Conservation (phyloP, 202 grass and related monocot genomes). For the Eragrostis tef region DNA sequence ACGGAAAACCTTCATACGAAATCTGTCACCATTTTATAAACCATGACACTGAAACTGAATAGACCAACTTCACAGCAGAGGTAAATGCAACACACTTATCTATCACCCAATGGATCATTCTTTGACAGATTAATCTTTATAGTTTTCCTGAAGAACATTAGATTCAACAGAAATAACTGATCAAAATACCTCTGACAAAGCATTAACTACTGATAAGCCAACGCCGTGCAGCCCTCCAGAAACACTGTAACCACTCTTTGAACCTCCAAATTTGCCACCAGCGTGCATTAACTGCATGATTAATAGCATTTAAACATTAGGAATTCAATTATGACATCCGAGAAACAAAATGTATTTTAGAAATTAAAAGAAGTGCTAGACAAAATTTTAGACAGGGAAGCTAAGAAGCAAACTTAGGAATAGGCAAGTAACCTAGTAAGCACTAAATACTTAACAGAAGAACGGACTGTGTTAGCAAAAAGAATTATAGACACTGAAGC, state of each 20-base stretch:
- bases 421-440: not conserved
- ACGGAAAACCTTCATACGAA: not conserved
- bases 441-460: not conserved
- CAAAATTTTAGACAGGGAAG: not conserved
- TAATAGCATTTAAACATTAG: conserved; percentile 27
- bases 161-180: conserved; percentile 16
- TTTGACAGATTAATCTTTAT: not conserved
- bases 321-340: conserved; percentile 12
- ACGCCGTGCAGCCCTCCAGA: conserved; percentile 96
- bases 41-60: not conserved
- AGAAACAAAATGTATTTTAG: conserved; percentile 18
- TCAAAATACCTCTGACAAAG: conserved; percentile 85
- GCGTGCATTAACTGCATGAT: conserved; percentile 80
- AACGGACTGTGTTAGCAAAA: not conserved
- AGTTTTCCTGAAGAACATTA: not conserved
- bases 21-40: not conserved
- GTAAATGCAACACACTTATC: not conserved
- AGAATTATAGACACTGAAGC: not conserved
- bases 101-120: conserved; percentile 27
- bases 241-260: conserved; percentile 90
- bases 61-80: conserved; percentile 8
- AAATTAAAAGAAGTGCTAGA: conserved; percentile 13
- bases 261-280: conserved; percentile 96
- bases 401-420: not conserved
- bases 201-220: conserved; percentile 96